A percentile compares a stretch with the other conserved stretches of the same genome.
phyloP scores from a whole-genome alignment of 2,329 filamentous ascomycete genomes.

The Talaromyces islandicus region DNA sequence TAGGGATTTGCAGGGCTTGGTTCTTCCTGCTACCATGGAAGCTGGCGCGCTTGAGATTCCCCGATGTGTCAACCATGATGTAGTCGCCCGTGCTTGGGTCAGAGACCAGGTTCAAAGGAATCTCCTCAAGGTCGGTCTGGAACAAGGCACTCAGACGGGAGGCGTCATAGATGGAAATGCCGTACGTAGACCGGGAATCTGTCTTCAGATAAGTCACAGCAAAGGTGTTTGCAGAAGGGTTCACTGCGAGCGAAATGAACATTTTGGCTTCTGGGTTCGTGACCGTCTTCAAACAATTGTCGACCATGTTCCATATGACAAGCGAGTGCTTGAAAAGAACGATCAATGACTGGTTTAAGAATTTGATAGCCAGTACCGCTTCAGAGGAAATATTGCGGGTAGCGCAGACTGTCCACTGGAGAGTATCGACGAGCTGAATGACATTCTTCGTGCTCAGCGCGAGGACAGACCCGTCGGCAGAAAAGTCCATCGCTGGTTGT shows the following conservation, averaged over 20 bases:
- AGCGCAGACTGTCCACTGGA: conserved; percentile 60
- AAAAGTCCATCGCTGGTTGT: conserved; percentile 57
- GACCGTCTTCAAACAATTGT: conserved; percentile 65
- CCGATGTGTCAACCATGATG: conserved; percentile 67
- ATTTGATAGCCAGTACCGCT: conserved; percentile 60
- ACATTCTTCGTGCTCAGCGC: conserved; percentile 55
- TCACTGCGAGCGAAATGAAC: conserved; percentile 56
- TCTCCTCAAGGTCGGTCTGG: conserved; percentile 47
- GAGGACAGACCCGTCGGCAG: conserved; percentile 77
- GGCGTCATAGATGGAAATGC: conserved; percentile 62
- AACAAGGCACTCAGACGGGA: conserved; percentile 55
- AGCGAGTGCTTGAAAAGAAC: conserved; percentile 66
- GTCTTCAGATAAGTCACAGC: conserved; percentile 46
- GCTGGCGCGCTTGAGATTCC: conserved; percentile 55
- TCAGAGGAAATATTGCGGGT: conserved; percentile 62
- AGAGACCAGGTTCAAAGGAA: conserved; percentile 63
- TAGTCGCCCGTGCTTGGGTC: conserved; percentile 63
- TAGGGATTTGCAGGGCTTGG: conserved; percentile 18
- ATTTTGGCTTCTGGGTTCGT: conserved; percentile 46
- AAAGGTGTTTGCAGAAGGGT: conserved; percentile 59
- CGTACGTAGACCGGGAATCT: conserved; percentile 28
- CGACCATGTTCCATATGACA: conserved; percentile 73
- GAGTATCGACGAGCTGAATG: conserved; percentile 70
- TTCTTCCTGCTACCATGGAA: conserved; percentile 18
- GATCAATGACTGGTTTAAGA: conserved; percentile 69